A percentile compares a stretch with the other conserved stretches of the same genome.
Conservation (phyloP, 768 basidiomycete genomes). For the Cyclocybe aegerita region DNA sequence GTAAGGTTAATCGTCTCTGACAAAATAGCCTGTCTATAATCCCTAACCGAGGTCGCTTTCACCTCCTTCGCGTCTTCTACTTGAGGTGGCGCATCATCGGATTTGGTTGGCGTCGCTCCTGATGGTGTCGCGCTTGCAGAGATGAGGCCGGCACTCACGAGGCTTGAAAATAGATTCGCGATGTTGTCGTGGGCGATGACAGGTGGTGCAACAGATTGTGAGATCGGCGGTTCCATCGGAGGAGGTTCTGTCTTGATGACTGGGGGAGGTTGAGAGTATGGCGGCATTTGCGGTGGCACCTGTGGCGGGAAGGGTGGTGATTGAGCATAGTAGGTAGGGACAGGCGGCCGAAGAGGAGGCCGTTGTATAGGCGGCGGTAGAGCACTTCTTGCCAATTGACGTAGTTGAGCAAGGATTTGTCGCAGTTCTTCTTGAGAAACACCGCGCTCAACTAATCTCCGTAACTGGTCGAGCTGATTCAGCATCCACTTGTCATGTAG, state of each 20-base stretch:
- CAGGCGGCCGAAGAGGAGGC: constrained; percentile 18
- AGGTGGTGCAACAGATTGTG: constrained; percentile 19
- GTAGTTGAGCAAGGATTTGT: constrained; percentile 73
- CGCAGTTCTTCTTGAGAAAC: constrained; percentile 79
- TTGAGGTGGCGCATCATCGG: constrained; percentile 33
- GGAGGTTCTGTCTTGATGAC: constrained; percentile 9
- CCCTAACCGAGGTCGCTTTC: constrained; percentile 40
- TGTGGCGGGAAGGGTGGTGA: constrained; percentile 14
- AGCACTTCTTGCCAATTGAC: constrained; percentile 53
- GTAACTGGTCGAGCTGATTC: constrained; percentile 43
- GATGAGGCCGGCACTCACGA: constrained; percentile 81
- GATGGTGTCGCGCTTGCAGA: constrained; percentile 51
- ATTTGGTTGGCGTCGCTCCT: constrained; percentile 41
- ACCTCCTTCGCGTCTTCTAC: constrained; percentile 17
- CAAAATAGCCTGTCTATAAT: constrained; percentile 63
- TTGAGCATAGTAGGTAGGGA: constrained; percentile 14
- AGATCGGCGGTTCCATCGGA: constrained; percentile 4
- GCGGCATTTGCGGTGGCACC: constrained; percentile 3
- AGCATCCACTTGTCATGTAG: background rate
- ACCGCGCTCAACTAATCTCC: constrained; percentile 72
- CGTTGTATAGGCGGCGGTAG: constrained; percentile 30
- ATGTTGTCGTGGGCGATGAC: constrained; percentile 41
- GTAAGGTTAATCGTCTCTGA: constrained; percentile 60
- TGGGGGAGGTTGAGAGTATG: constrained; percentile 9
- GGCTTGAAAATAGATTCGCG: constrained; percentile 59